Evolutionary conservation across 352 stramenopile species (phyloP), one percentile per base, ranked within the genome.

Genomic region (Globisporangium uncinulatum): DNA sequence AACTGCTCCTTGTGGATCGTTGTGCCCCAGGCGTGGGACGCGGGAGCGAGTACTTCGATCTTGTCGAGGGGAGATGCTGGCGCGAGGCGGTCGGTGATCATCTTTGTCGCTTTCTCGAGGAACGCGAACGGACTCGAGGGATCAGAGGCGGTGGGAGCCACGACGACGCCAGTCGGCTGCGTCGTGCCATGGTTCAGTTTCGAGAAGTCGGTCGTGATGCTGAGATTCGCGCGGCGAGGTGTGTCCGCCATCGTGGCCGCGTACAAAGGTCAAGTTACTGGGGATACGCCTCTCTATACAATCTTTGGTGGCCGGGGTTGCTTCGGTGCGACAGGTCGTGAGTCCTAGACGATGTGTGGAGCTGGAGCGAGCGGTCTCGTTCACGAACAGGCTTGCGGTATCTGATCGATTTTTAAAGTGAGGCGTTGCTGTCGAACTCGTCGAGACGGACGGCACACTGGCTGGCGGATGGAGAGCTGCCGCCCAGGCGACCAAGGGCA

Each of bases 1-100:
- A 92, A 92, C 41, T 69, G 79, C 21, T 88, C 78, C 52, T 72
- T 82, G 56, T 57, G 67, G 61, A 91, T 89, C 34, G 73, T 73
- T 0, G 69, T 76, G 34, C 83, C 83, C 80, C 80, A 93, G 5
- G 69, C 68, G 3, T 71, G 67, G 19, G 58, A 65, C 0, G 56
- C 43, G 0, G 64, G 51, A 8, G 60, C 50, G 20, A 57, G 45
- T 2, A 64, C 58, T 17, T 71, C 66, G 41, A 66, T 55, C 49
- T 71, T 71, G 50, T 61, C 58, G 14, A 51, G 67, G 49, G 20
- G 63, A 39, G 45, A 49, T 3, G 54, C 50, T 10, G 44, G 32
- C 4, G 61, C 50, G 17, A 79, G 55, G 5, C 66, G 62, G 32
- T 71, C 62, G 3, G 74, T 77, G 56, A 88, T 65, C 42, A 88